Base-by-base conservation (phyloP, 495 filamentous ascomycete species). In the Podospora anserina region DNA sequence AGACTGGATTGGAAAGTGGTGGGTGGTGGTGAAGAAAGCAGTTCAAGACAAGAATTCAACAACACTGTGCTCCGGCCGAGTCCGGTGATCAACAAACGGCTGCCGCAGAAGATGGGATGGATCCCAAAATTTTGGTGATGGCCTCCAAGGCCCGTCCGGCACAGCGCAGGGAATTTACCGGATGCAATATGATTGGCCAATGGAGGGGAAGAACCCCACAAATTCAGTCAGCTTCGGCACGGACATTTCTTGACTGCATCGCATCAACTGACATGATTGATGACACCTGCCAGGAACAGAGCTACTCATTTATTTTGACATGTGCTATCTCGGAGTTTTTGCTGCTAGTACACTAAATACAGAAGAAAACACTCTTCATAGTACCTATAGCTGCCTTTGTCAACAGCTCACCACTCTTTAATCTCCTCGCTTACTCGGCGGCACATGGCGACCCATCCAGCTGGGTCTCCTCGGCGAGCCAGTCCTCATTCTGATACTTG, bases 81-180 rank as follows among this genome's bases (percentile, higher is more conserved):
- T 66, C 53, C 67, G 30, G 63, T n/a, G 32, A 18, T 27, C 39
- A 66, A 59, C 66, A 26, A 64, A 7, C 39, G 15, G 19, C 20
- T 61, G 61, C 59, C 19, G 70, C 68, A 68, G 73, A 49, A 49
- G 39, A 49, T 49, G 39, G 39, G 39, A 49, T 16, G 15, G 39
- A 49, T 18, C 61, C 61, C 27, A 75, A 75, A 74, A 71, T 72
- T 74, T 69, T 72, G 70, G 71, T 65, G 64, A 68, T 64, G 67
- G 18, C 53, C n/a, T 54, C 61, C n/a, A 58, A 6, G 55, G 55
- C 55, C n/a, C 13, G 19, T 28, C 27, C 61, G 61, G 30, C 61
- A n/a, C 39, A 23, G 63, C 44, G 53, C 63, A 58, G 67, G 44
- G 64, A 69, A 27, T 68, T 66, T 56, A 58, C 49, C 44, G 62